Base-by-base conservation (phyloP, 192 early-diverging fungal genomes). In the Backusella tuberculispora region DNA sequence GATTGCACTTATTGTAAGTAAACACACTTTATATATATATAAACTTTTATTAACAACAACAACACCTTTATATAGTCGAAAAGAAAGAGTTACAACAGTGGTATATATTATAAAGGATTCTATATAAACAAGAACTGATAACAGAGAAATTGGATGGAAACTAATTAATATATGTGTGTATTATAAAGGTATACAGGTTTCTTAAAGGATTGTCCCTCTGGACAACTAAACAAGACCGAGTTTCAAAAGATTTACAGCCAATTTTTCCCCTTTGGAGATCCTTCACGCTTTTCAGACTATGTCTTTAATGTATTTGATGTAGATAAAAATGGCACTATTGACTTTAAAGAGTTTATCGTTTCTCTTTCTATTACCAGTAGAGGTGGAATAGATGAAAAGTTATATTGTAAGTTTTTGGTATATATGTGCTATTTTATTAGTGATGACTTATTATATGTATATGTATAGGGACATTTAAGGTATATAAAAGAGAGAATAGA, bases 191-290 rank as follows among this genome's bases (percentile, higher is more conserved):
- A 97, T 84, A 95, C 95, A 79, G 95, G 95, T 15, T 98, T 98
- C 75, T 83, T 95, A 68, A 95, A 95, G 83, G 95, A 97, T 77
- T 97, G 95, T 74, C 96, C 96, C 6, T 83, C 86, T 5, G 96
- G 96, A 29, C 83, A 90, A 78, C 87, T 98, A 24, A 89, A 94
- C 86, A 88, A 91, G 76, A 81, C 89, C 4, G 92, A 95, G 74
- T 97, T 98, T 76, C 91, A 92, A 80, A 90, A 94, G 65, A 95
- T 97, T 66, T 98, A 96, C 85, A 96, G 95, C 80, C 92, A 95
- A 74, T 97, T 94, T 79, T 98, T 98, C 76, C 95, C 97, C 14
- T 97, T 98, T 80, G 97, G 97, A 29, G 95, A 98, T 79, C 89
- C 95, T 6, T 89, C 92, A 46, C 86, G 87, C 45, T 98, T 95